Percentiles rank a stretch among this genome's conserved stretches.
Evolutionary conservation across 2,329 filamentous ascomycete species (phyloP).

Genomic region (Tolypocladium guangdongense): DNA sequence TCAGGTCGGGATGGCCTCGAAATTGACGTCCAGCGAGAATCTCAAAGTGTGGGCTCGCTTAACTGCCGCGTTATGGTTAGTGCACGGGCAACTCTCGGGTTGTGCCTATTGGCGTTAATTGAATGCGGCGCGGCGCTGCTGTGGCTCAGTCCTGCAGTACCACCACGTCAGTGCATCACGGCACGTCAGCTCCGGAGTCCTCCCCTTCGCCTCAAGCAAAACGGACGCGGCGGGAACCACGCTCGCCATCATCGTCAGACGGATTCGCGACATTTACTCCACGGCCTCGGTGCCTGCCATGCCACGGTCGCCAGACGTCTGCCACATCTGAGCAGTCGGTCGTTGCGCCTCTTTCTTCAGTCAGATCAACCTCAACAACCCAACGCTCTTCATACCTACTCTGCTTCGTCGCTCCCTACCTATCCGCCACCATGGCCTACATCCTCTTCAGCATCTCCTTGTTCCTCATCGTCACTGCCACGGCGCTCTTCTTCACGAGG

Average conservation of each 20-base stretch:
- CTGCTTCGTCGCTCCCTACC: background rate
- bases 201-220: background rate
- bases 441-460: slow-evolving; percentile 70
- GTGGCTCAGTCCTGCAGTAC: background rate
- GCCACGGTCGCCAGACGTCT: slow-evolving; percentile 1
- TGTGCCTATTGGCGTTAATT: slow-evolving; percentile 10
- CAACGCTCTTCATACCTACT: background rate
- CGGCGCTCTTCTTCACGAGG: slow-evolving; percentile 72
- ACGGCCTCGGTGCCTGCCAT: slow-evolving; percentile 3
- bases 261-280: background rate
- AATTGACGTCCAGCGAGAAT: slow-evolving; percentile 12
- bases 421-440: slow-evolving; percentile 53
- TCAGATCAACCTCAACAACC: background rate
- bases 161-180: background rate
- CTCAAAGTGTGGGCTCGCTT: slow-evolving; percentile 32
- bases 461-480: slow-evolving; percentile 58
- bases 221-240: background rate
- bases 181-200: background rate
- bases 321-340: slow-evolving; percentile 1
- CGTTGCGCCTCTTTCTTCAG: background rate
- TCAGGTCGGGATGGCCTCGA: slow-evolving; percentile 4
- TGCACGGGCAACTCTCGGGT: slow-evolving; percentile 6
- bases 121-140: slow-evolving; percentile 5
- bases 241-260: background rate
- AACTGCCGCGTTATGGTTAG: slow-evolving; percentile 20